These are phyloP conservation scores for Eutrema salsugineum DNA, from an alignment of 441 rosid species.

Conservation along the genomic window DNA sequence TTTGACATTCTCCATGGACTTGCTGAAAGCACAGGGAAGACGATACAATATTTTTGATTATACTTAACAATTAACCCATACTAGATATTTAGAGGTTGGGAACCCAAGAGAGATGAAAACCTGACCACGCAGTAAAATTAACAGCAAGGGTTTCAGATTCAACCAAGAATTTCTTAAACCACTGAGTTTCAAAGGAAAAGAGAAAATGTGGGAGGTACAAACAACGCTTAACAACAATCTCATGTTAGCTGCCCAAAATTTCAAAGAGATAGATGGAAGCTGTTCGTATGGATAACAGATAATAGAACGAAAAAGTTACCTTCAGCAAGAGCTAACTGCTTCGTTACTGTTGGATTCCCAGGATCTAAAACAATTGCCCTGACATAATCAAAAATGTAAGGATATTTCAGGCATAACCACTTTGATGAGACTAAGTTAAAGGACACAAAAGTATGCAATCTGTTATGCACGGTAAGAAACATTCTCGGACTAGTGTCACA, in stretches of 20 bases:
- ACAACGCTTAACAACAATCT: slow-evolving; percentile 12
- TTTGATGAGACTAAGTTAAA: slow-evolving; percentile 2
- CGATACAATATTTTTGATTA: background rate
- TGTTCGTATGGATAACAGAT: background rate
- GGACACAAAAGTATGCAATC: slow-evolving; percentile 10
- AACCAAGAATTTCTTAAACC: slow-evolving; percentile 13
- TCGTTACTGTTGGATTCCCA: slow-evolving; percentile 78
- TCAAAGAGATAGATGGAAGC: slow-evolving; percentile 2
- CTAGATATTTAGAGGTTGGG: slow-evolving; percentile 9
- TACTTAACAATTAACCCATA: background rate
- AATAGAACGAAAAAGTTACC: slow-evolving; percentile 45
- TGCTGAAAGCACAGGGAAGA: slow-evolving; percentile 44
- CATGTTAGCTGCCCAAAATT: background rate
- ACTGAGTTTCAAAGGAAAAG: slow-evolving; percentile 9
- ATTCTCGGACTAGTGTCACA: background rate
- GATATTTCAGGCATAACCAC: slow-evolving; percentile 8
- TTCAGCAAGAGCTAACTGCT: slow-evolving; percentile 80
- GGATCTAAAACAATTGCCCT: slow-evolving; percentile 94
- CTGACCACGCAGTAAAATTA: slow-evolving; percentile 3
- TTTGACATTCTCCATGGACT: slow-evolving; percentile 61
- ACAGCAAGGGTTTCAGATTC: slow-evolving; percentile 17
- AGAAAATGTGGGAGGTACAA: slow-evolving; percentile 4
- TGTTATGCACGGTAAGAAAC: background rate
- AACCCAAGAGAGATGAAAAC: slow-evolving; percentile 16
- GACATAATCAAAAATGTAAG: slow-evolving; percentile 34